Evolutionary conservation across 1,284 basidiomycete genomes (phyloP), one percentile per base, ranked within the genome.

Genomic region (Rhodotorula mucilaginosa): DNA sequence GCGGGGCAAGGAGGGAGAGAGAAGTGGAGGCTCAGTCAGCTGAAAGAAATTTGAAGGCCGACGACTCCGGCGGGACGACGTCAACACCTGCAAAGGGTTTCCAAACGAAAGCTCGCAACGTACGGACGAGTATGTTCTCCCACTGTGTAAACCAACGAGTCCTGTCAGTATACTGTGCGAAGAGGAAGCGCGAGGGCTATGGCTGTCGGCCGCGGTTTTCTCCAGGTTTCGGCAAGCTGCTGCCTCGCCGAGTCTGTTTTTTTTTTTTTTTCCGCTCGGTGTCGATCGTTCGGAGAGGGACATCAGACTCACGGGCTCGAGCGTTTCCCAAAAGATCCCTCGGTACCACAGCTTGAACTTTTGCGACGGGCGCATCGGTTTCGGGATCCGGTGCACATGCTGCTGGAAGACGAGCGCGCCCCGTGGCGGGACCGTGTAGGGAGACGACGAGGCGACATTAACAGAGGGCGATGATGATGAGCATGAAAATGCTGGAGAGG

Each of bases 391-490:
- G 51, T 66, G 65, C 39, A 66, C 58, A 13, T 29, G 49, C 58
- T 66, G 65, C 44, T 31, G 5, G 19, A 60, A 66, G 19, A 66
- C 65, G 49, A 66, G 58, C 23, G 65, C 65, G 21, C 51, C 51
- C 3, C 49, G 57, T 21, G 65, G 58, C 12, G 65, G 65, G 13
- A 18, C 6, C 8, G 65, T 66, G 49, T n/a, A 60, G 21, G 23
- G 21, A 13, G 26, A 26, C 15, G 49, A 47, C 23, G 26, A 6
- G 8, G 46, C 46, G 47, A 18, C 8, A 29, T n/a, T 26, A 26
- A 26, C 19, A 49, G 26, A 29, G 15, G 46, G 26, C 26, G n/a
- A 10, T 19, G 47, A 12, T 48, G 26, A 10, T 26, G 59, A 34
- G 34, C 34, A 48, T 47, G 47, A 18, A 44, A 44, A 44, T 44